Conservation (phyloP, 2,329 filamentous ascomycete species). For the Talaromyces amestolkiae region DNA sequence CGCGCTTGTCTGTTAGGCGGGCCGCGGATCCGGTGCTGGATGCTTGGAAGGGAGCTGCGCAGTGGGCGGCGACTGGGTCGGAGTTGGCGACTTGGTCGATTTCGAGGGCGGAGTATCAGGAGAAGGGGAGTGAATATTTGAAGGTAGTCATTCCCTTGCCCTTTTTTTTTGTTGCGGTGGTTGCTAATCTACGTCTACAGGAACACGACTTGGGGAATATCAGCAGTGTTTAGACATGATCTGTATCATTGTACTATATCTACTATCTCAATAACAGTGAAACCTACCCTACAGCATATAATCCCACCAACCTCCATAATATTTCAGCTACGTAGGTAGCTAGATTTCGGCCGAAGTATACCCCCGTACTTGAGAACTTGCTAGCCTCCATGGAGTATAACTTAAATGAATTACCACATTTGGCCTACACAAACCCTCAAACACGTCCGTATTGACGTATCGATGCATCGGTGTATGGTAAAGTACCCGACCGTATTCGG, state of each 20-base stretch:
- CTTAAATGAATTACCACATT: background rate
- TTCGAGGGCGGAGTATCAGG: conserved; percentile 76
- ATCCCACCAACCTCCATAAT: too few species aligned
- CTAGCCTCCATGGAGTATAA: background rate
- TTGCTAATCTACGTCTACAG: conserved; percentile 22
- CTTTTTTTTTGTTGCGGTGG: conserved; percentile 14
- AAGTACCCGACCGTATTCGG: background rate
- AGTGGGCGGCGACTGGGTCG: conserved; percentile 63
- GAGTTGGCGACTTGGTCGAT: conserved; percentile 65
- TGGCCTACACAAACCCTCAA: background rate
- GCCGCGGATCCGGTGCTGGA: conserved; percentile 77
- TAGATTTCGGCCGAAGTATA: background rate
- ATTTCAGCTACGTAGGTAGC: too few species aligned
- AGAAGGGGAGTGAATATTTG: conserved; percentile 92
- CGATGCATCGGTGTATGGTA: background rate
- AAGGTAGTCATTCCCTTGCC: conserved; percentile 55
- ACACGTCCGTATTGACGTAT: background rate
- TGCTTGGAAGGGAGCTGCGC: conserved; percentile 89
- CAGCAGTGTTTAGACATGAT: conserved; percentile 18
- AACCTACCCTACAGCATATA: too few species aligned
- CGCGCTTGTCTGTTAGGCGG: conserved; percentile 66
- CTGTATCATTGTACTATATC: background rate
- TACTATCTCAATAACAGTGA: too few species aligned
- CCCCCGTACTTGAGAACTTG: background rate
- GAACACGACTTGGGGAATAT: conserved; percentile 41